These are phyloP conservation scores for Strigomonas galati DNA, from an alignment of 208 protist genomes.

Conservation along the genomic window DNA sequence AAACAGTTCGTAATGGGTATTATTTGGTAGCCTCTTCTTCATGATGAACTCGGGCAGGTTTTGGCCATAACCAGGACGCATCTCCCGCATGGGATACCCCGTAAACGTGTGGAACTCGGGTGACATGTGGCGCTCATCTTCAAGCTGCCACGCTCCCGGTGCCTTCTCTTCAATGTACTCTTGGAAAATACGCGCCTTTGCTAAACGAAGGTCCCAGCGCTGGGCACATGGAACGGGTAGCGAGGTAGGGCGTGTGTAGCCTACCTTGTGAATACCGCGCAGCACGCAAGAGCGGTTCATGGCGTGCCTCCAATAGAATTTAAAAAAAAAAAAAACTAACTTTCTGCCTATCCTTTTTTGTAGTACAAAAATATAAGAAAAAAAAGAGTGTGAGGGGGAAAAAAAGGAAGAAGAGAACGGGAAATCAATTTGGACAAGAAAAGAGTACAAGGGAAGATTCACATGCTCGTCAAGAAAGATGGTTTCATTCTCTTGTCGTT, in stretches of 20 bases:
- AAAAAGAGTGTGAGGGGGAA: neutral
- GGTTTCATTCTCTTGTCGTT: too few species aligned
- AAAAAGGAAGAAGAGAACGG: neutral
- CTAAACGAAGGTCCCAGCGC: constrained; percentile 85
- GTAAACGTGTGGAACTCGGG: constrained; percentile 90
- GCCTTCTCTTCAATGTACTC: constrained; percentile 90
- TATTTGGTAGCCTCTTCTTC: constrained; percentile 88
- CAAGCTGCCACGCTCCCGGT: constrained; percentile 84
- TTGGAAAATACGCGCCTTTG: constrained; percentile 82
- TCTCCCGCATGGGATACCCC: constrained; percentile 79
- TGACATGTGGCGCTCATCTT: constrained; percentile 89
- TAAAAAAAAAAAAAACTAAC: constrained; percentile 15
- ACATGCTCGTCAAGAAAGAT: too few species aligned
- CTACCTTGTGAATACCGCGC: constrained; percentile 67
- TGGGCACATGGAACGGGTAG: constrained; percentile 83
- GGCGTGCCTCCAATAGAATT: constrained; percentile 4
- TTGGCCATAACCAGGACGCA: constrained; percentile 85
- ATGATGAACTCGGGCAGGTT: constrained; percentile 85
- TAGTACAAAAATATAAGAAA: neutral
- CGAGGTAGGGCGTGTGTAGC: constrained; percentile 56
- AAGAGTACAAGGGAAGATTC: too few species aligned
- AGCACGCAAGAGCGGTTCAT: constrained; percentile 7
- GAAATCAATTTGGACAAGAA: neutral
- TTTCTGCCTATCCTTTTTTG: too few species aligned
- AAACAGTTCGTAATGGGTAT: constrained; percentile 90